Evolutionary conservation across 176 grass and related monocot genomes (phyloP).

Genomic region (Paspalum vaginatum): DNA sequence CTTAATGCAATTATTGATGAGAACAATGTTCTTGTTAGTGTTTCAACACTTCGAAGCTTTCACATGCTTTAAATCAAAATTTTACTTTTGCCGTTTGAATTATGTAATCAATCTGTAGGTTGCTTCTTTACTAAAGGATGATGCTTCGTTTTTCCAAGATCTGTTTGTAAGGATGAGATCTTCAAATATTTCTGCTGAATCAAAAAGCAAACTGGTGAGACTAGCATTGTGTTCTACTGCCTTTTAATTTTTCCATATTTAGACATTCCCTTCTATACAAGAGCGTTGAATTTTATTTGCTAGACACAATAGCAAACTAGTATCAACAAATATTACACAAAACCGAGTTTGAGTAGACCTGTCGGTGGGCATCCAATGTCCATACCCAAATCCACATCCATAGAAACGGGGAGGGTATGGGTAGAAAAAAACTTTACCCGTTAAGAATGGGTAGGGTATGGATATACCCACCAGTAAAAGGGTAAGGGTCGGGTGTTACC

Average conservation of each 20-base stretch:
- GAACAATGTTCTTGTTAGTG: constrained; percentile 74
- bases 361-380: too few relatives aligned
- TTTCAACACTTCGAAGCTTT: constrained; percentile 37
- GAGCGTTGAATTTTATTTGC: constrained; percentile 18
- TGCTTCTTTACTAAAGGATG: constrained; percentile 75
- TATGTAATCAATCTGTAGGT: constrained; percentile 50
- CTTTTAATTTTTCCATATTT: background rate
- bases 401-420: too few relatives aligned
- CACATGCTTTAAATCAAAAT: constrained; percentile 32
- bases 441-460: too few relatives aligned
- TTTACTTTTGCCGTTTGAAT: constrained; percentile 19
- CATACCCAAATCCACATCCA: too few relatives aligned
- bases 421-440: too few relatives aligned
- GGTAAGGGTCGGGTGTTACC: too few relatives aligned
- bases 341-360: too few relatives aligned
- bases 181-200: constrained; percentile 56
- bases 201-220: constrained; percentile 76
- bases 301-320: background rate
- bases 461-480: too few relatives aligned
- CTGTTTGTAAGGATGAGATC: constrained; percentile 77
- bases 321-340: too few relatives aligned
- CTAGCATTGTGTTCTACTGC: constrained; percentile 15
- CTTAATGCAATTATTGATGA: constrained; percentile 63
- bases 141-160: constrained; percentile 81
- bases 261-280: constrained; percentile 27